These are phyloP conservation scores for Phytophthora crassamura DNA, from an alignment of 352 stramenopile genomes.

Conservation along the genomic window DNA sequence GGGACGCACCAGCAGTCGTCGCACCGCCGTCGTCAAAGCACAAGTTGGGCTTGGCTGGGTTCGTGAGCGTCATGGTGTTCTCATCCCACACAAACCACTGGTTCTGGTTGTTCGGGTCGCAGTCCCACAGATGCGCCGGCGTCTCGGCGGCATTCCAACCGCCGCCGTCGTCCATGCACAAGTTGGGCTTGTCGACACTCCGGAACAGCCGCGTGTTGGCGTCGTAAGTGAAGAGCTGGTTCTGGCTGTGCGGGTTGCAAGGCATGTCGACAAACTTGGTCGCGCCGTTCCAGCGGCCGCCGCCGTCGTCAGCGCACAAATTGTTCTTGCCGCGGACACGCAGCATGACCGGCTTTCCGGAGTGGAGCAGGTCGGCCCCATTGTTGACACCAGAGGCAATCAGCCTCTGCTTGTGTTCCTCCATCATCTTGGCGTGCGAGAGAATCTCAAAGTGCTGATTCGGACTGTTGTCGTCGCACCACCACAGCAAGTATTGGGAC, in stretches of 20 bases:
- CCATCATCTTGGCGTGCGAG: conserved; percentile 20
- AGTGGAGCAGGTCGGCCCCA: conserved; percentile 17
- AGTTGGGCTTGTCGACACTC: conserved; percentile 10
- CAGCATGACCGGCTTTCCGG: conserved; percentile 29
- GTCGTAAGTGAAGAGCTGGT: conserved; percentile 34
- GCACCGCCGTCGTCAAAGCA: conserved; percentile 43
- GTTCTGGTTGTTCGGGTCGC: conserved; percentile 33
- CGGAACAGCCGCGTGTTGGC: conserved; percentile 7
- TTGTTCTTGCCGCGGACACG: conserved; percentile 32
- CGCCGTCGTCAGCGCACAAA: conserved; percentile 43
- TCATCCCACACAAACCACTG: conserved; percentile 42
- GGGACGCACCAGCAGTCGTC: background rate
- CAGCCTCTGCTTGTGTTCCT: conserved; percentile 13
- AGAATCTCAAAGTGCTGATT: conserved; percentile 42
- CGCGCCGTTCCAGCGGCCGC: conserved; percentile 23
- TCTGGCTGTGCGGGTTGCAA: conserved; percentile 29
- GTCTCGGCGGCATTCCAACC: conserved; percentile 15
- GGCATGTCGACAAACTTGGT: conserved; percentile 25
- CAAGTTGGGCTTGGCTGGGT: conserved; percentile 38
- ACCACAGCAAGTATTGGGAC: conserved; percentile 26
- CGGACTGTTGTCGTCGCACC: conserved; percentile 26
- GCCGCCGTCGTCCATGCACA: conserved; percentile 34
- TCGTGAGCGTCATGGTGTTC: conserved; percentile 38
- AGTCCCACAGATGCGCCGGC: conserved; percentile 27
- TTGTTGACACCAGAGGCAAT: conserved; percentile 16